phyloP scores from a whole-genome alignment of 768 basidiomycete species.

The Tricholoma sp. region DNA sequence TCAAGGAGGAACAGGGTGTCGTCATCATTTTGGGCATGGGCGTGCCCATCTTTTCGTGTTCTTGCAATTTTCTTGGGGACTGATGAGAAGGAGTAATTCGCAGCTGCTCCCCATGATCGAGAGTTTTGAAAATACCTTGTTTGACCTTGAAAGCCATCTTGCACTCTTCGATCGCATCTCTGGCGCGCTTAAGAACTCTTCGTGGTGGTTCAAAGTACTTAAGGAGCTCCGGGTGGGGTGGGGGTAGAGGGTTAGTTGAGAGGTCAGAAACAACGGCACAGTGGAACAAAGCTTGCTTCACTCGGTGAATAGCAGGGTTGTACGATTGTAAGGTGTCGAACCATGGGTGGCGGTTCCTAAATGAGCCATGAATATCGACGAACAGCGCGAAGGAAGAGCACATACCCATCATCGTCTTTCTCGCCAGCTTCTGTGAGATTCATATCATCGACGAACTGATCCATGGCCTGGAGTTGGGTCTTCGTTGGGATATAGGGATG shows the following conservation, averaged over 20 bases:
- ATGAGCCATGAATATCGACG: background rate
- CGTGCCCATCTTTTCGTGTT: constrained; percentile 58
- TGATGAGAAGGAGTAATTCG: constrained; percentile 19
- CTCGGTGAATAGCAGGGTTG: constrained; percentile 87
- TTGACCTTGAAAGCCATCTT: constrained; percentile 70
- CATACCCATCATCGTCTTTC: constrained; percentile 69
- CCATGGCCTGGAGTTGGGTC: constrained; percentile 78
- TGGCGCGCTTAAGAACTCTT: constrained; percentile 57
- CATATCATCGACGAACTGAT: constrained; percentile 82
- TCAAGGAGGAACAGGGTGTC: constrained; percentile 49
- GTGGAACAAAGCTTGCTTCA: constrained; percentile 92
- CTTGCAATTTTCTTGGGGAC: constrained; percentile 59
- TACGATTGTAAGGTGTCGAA: constrained; percentile 73
- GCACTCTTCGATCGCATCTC: constrained; percentile 52
- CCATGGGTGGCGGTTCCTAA: constrained; percentile 64
- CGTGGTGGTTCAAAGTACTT: constrained; percentile 83
- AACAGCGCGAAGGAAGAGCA: constrained; percentile 13
- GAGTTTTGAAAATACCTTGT: constrained; percentile 44
- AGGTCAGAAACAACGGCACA: constrained; percentile 74
- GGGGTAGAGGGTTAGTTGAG: constrained; percentile 68
- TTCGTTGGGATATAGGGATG: constrained; percentile 84
- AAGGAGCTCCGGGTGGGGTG: constrained; percentile 78
- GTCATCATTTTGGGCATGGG: constrained; percentile 59
- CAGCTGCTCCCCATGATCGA: background rate
- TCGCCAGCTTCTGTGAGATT: constrained; percentile 76